Evolutionary conservation across 2,329 filamentous ascomycete genomes (phyloP).

Genomic region (Fusarium neocosmosporiellum): DNA sequence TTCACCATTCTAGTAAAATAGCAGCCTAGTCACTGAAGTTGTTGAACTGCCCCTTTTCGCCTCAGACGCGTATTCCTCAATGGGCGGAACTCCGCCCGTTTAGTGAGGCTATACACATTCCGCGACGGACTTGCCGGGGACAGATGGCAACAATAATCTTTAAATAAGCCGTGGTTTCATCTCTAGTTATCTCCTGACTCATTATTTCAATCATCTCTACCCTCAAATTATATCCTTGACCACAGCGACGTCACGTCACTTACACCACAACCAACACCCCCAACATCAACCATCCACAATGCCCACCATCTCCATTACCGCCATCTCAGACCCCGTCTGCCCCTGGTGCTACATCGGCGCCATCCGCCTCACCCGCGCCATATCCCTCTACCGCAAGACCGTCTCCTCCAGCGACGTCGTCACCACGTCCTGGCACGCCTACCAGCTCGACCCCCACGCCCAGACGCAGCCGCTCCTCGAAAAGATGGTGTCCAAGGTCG

Average conservation of each 20-base stretch:
- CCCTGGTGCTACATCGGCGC: conserved; percentile 86
- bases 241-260: background rate
- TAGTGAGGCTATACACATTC: conserved; percentile 1
- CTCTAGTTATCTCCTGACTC: background rate
- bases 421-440: conserved; percentile 79
- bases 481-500: conserved; percentile 74
- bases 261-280: background rate
- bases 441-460: conserved; percentile 80
- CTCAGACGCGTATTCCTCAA: background rate
- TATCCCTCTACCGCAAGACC: conserved; percentile 71
- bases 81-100: conserved; percentile 41
- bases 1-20: background rate
- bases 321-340: conserved; percentile 86
- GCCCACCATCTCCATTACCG: conserved; percentile 80
- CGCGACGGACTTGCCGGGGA: background rate
- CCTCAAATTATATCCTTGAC: too few species aligned
- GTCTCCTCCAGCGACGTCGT: conserved; percentile 77
- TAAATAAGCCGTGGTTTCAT: background rate
- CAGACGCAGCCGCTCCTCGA: conserved; percentile 57
- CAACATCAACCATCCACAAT: conserved; percentile 56
- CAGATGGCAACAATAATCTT: background rate
- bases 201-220: background rate
- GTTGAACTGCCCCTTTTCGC: background rate
- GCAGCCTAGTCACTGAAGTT: background rate
- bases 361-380: conserved; percentile 78